Conservation (phyloP, 1,139 yeast genomes). For the Candida sojae region DNA sequence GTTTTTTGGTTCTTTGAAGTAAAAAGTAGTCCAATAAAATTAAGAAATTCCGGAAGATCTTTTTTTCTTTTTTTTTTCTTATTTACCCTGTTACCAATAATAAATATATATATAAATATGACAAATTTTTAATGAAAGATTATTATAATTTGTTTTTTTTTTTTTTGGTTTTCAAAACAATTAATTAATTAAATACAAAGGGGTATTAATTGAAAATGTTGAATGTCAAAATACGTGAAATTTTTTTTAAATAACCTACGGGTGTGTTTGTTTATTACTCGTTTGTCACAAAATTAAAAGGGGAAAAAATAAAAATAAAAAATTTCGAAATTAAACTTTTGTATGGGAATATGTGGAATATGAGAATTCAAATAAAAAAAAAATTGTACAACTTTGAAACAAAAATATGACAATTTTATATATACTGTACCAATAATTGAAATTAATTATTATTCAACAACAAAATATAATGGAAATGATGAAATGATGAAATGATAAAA, state of each 20-base stretch:
- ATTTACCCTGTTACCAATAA: background rate
- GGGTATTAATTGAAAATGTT: constrained; percentile 3
- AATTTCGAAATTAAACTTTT: background rate
- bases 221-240: background rate
- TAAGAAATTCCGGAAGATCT: no score
- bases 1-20: no score
- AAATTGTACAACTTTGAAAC: no score
- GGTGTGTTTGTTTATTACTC: background rate
- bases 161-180: background rate
- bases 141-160: background rate
- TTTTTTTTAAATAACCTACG: background rate
- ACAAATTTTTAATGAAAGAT: background rate
- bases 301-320: background rate
- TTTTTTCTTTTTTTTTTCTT: background rate
- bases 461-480: no score
- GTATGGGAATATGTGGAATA: background rate
- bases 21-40: no score
- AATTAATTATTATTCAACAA: no score
- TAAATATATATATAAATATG: background rate
- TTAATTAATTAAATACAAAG: background rate
- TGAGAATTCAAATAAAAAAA: background rate
- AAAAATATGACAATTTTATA: no score
- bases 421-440: no score
- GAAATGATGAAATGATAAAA: no score
- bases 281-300: background rate